Base-by-base conservation (phyloP, 768 basidiomycete species). In the Omphalotus guepiniiformis region DNA sequence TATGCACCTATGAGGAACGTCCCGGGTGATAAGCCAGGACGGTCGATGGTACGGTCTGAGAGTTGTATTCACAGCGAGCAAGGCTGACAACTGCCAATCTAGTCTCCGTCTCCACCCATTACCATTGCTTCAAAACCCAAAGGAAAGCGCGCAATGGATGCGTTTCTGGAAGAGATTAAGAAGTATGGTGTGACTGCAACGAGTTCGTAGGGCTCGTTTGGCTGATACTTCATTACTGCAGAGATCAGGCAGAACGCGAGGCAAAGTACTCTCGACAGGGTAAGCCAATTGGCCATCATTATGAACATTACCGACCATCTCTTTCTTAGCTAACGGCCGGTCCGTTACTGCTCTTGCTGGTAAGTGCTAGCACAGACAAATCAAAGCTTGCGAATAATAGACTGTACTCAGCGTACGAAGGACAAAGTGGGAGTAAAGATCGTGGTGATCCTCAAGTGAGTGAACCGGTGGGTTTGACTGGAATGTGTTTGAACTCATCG, bases 161-260 rank as follows among this genome's bases (percentile, higher is more conserved):
- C 85, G 2, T 99, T 98, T 62, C 71, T 99, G 42, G 93, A 96
- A 58, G 93, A 99, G 69, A 91, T 99, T 50, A 98, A 98, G 69
- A 80, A 80, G 95, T 88, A 39, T 18, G 72, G 48, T 32, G 7
- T 16, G 26, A 28, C 11, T 7, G 42, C n/a, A n/a, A n/a, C n/a
- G n/a, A n/a, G 16, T 42, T 53, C 28, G 3, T 39, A 18, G 15
- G 12, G 19, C n/a, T 38, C 21, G 35, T 21, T 49, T 37, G 47
- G 21, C 22, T 50, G 42, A 58, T 47, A 53, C 23, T 8, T 16
- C 36, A 35, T 26, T 34, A n/a, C n/a, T n/a, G 13, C 56, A 97
- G 95, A 62, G 95, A 98, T 39, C 94, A 98, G 65, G 90, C 89
- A 9, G 78, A 88, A 53, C 76, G 96, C 42, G 96, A 98, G 66